These are phyloP conservation scores for Sordariomycetes sp. DNA, from an alignment of 2,329 filamentous ascomycete genomes.

Conservation along the genomic window DNA sequence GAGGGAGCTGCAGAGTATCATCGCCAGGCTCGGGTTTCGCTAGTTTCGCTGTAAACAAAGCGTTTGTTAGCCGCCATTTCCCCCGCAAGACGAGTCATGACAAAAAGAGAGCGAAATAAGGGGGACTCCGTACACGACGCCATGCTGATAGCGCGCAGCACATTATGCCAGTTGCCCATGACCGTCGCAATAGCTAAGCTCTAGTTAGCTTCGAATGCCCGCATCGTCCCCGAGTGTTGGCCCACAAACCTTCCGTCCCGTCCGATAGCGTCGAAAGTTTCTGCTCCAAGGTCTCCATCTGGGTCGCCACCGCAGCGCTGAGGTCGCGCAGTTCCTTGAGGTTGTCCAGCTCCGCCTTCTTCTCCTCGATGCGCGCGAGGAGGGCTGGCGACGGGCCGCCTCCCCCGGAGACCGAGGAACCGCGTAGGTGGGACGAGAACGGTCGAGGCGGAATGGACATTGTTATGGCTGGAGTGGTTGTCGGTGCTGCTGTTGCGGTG, in stretches of 20 bases:
- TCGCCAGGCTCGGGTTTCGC: slow-evolving; percentile 41
- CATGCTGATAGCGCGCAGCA: slow-evolving; percentile 75
- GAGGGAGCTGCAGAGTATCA: slow-evolving; percentile 44
- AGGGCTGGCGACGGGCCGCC: slow-evolving; percentile 56
- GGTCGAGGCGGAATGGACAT: slow-evolving; percentile 46
- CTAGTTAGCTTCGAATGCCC: not conserved
- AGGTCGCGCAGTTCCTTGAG: slow-evolving; percentile 66
- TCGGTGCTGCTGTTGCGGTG: not conserved
- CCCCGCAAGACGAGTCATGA: not conserved
- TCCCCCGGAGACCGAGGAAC: slow-evolving; percentile 30
- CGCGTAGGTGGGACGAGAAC: slow-evolving; percentile 54
- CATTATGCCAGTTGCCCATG: slow-evolving; percentile 77
- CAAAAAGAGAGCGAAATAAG: not conserved
- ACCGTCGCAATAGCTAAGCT: slow-evolving; percentile 65
- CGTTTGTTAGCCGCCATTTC: not conserved
- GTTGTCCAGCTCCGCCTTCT: slow-evolving; percentile 71
- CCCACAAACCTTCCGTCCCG: slow-evolving; percentile 58
- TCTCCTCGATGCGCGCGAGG: slow-evolving; percentile 67
- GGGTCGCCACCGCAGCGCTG: slow-evolving; percentile 62
- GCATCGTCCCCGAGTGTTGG: slow-evolving; percentile 8
- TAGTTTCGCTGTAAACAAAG: slow-evolving; percentile 44
- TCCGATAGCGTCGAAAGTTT: slow-evolving; percentile 67
- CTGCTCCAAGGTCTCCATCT: slow-evolving; percentile 72
- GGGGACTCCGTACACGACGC: slow-evolving; percentile 52
- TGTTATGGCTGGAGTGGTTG: slow-evolving; percentile 7